Evolutionary conservation across 2,329 filamentous ascomycete genomes (phyloP).

Genomic region (Cytospora leucostoma): DNA sequence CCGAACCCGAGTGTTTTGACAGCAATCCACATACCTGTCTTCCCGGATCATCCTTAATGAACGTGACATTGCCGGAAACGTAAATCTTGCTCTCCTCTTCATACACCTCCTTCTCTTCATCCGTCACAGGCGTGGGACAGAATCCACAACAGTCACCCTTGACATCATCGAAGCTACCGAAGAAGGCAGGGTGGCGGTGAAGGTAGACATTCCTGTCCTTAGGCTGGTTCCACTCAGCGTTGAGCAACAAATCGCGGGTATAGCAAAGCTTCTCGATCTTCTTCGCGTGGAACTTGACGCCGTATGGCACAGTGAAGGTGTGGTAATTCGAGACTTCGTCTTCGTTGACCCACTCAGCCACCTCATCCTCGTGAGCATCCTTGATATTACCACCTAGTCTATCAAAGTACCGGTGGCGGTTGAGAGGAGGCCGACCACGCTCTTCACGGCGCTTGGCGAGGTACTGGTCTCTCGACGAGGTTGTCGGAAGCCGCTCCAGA

Average conservation of each 20-base stretch:
- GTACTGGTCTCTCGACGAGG: constrained; percentile 68
- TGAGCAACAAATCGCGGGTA: constrained; percentile 77
- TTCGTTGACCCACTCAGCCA: constrained; percentile 79
- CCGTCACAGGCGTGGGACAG: constrained; percentile 69
- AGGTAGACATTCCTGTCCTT: constrained; percentile 75
- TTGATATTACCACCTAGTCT: constrained; percentile 72
- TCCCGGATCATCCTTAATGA: constrained; percentile 80
- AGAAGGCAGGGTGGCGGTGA: constrained; percentile 84
- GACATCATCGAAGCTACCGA: constrained; percentile 73
- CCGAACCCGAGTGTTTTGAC: neutral
- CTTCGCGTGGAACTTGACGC: constrained; percentile 60
- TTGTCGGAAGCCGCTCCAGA: constrained; percentile 74
- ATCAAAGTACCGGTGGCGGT: constrained; percentile 41
- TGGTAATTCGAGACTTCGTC: constrained; percentile 80
- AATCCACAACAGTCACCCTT: constrained; percentile 79
- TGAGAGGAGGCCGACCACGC: constrained; percentile 64
- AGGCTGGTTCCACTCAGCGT: constrained; percentile 82
- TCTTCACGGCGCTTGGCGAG: constrained; percentile 69
- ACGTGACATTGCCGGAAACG: constrained; percentile 71
- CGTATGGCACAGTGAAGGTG: constrained; percentile 73
- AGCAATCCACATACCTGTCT: constrained; percentile 52
- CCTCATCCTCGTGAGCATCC: constrained; percentile 73
- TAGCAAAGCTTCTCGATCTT: constrained; percentile 82
- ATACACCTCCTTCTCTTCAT: constrained; percentile 70
- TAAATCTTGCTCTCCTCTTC: constrained; percentile 75